Conservation (phyloP, 176 grass and related monocot genomes). For the Themeda triandra region DNA sequence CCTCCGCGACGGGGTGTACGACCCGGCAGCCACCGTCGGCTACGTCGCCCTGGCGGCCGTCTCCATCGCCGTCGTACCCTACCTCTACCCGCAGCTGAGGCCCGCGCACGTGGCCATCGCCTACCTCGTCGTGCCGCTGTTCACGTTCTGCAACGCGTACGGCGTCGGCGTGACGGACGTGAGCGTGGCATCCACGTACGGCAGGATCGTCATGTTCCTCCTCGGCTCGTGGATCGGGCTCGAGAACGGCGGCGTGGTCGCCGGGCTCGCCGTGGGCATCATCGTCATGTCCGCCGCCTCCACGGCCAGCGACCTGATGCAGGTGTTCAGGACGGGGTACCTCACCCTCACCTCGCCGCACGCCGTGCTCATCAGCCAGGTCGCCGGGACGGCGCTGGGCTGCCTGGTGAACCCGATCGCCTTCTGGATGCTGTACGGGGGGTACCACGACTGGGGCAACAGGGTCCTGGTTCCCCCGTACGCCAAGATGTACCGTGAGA, state of each 20-base stretch:
- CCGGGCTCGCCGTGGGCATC: constrained; percentile 39
- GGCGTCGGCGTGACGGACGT: constrained; percentile 51
- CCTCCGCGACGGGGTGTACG: constrained; percentile 45
- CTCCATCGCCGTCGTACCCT: constrained; percentile 33
- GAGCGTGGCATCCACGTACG: constrained; percentile 38
- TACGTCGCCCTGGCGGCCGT: constrained; percentile 31
- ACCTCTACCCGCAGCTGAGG: constrained; percentile 45
- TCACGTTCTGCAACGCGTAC: constrained; percentile 68
- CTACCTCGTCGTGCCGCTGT: constrained; percentile 43
- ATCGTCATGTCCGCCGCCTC: constrained; percentile 37
- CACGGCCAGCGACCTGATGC: constrained; percentile 51
- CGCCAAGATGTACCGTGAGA: constrained; percentile 49
- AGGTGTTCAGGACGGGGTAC: constrained; percentile 60
- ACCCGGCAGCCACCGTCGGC: not conserved
- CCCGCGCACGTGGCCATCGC: constrained; percentile 40
- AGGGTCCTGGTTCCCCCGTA: constrained; percentile 26
- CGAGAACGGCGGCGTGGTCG: constrained; percentile 43
- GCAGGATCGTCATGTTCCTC: constrained; percentile 45
- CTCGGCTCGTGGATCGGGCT: constrained; percentile 49
- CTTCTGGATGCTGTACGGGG: constrained; percentile 51
- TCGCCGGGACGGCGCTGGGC: constrained; percentile 46
- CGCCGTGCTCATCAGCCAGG: constrained; percentile 52
- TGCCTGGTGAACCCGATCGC: constrained; percentile 46
- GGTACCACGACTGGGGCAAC: constrained; percentile 6
- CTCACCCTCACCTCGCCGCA: constrained; percentile 63